Base-by-base conservation (phyloP, 352 stramenopile species). In the Pythium angustatum region DNA sequence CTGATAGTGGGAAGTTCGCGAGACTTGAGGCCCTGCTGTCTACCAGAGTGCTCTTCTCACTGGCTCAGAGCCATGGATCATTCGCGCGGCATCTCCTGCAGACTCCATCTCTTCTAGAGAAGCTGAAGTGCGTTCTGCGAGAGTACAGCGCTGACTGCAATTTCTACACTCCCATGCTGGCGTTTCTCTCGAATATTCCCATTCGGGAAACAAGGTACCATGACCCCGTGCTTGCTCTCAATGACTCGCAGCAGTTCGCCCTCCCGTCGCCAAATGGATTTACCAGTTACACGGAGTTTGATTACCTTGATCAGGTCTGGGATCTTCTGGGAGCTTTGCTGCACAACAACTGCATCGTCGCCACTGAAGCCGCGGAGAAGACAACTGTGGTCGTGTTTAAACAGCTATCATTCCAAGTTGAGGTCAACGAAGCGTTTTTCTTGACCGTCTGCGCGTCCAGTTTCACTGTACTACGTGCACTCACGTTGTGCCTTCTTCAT, bases 301-400 rank as follows among this genome's bases (percentile, higher is more conserved):
- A 48, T 3, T 87, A 64, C 40, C 49, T 85, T n/a, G 72, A 88
- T 36, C 60, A 83, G 51, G 73, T 87, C 0, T 91, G 85, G 85
- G 80, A 88, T 41, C 48, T 94, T 9, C 66, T 94, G 3, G 85
- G 83, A 26, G 64, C 71, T 5, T 38, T 90, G 28, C 55, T 92
- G 15, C n/a, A 78, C 27, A 61, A 71, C 12, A 92, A 90, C 45
- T 85, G 73, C 54, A n/a, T 62, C 12, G 19, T 67, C 1, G 14
- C 34, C 8, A 47, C 59, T n/a, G 58, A 73, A 4, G n/a, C 52
- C 3, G 75, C 75, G 24, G 79, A 50, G 58, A 66, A 59, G 27
- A 30, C 52, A 21, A 45, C 36, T 7, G 44, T 61, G 1, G 30
- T 77, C 1, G 75, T 92, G 12, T 19, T 92, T 8, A 68, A 52